phyloP scores from a whole-genome alignment of 495 filamentous ascomycete genomes.

The Echria macrotheca region DNA sequence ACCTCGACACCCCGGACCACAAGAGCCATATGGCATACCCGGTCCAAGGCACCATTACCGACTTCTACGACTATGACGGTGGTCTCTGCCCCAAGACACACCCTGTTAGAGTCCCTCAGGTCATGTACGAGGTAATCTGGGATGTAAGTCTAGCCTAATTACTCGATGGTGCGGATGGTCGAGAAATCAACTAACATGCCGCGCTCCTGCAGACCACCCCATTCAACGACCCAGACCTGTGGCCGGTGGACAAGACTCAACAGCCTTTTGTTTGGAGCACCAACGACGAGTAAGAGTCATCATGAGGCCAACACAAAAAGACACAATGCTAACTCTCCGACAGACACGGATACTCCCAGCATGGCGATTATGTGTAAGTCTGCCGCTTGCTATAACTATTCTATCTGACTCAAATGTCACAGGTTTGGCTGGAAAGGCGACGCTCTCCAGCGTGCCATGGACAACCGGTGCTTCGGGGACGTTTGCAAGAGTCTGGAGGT shows the following conservation, averaged over 20 bases:
- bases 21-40: constrained; percentile 11
- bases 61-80: constrained; percentile 12
- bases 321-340: not conserved
- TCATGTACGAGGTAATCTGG: constrained; percentile 22
- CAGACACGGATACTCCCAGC: constrained; percentile 15
- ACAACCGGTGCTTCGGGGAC: constrained; percentile 13
- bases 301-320: too few relatives aligned
- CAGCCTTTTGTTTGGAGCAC: constrained; percentile 42
- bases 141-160: constrained; percentile 13
- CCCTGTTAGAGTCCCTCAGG: constrained; percentile 19
- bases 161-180: too few relatives aligned
- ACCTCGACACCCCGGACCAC: constrained; percentile 41
- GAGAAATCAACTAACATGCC: too few relatives aligned
- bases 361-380: constrained; percentile 16
- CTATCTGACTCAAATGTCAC: not conserved
- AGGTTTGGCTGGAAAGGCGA: constrained; percentile 16
- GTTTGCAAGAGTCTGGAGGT: constrained; percentile 13
- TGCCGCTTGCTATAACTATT: too few relatives aligned
- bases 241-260: constrained; percentile 10
- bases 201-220: constrained; percentile 28
- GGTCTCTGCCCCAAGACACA: constrained; percentile 12
- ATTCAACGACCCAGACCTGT: constrained; percentile 36
- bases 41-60: constrained; percentile 1
- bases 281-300: constrained; percentile 26
- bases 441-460: constrained; percentile 16